Evolutionary conservation across 2,329 filamentous ascomycete species (phyloP), one percentile per base, ranked within the genome.

Genomic region (Sarocladiaceae sp.): DNA sequence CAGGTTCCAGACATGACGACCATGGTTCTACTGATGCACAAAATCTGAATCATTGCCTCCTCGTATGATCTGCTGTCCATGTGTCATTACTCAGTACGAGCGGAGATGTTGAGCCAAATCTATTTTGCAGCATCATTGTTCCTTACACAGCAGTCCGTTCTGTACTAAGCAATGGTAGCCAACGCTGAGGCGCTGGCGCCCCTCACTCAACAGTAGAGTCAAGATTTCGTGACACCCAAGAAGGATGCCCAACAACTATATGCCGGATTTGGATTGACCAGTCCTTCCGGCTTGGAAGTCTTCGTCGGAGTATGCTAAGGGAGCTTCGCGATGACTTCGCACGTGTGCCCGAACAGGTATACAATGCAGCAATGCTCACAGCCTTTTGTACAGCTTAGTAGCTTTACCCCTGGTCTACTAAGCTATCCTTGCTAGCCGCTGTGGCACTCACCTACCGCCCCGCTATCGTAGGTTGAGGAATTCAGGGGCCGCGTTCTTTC

Each of bases 401-500:
- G 33, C 33, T 12, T 36, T 36, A 36, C 33, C 33, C 33, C 33
- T 36, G 33, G 33, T 15, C 28, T 7, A 12, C 35, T 37, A 17
- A 37, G 18, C 35, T 37, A 37, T 37, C 12, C 15, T n/a, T 37
- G 18, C 12, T 42, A 42, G 37, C 23, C 37, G 10, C 37, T 20
- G 20, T 42, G 23, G 37, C n/a, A 42, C 17, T n/a, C n/a, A n/a
- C n/a, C n/a, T 8, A 4, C 37, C 5, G 40, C 44, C 40, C 40
- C 40, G 23, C 40, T 26, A 8, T 28, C 40, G 20, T n/a, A 4
- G 40, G 18, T 26, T 44, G 22, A 26, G 40, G 40, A 44, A 44
- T 48, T 48, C 44, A 48, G 44, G 44, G 44, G 44, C 33, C 44
- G 40, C 40, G 40, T 26, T 23, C 23, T n/a, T 22, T 20, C 40